phyloP scores from a whole-genome alignment of 345 rosid genomes.

The Cardamine chenopodiifolia region DNA sequence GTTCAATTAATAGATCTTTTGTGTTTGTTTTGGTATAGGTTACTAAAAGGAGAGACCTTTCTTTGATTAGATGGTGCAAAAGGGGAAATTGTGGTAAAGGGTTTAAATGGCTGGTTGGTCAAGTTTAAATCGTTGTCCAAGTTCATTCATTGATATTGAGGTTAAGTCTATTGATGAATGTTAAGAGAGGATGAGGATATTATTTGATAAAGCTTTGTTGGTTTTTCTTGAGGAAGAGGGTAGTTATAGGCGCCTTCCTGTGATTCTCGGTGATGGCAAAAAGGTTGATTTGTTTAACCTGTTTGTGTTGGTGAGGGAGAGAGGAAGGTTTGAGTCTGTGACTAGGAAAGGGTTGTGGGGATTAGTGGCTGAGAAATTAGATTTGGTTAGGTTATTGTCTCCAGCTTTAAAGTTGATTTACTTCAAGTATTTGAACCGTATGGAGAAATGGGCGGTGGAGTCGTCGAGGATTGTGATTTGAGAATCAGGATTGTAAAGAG shows the following conservation, averaged over 20 bases:
- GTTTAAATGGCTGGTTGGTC: slow-evolving; percentile 69
- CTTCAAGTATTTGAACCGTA: slow-evolving; percentile 53
- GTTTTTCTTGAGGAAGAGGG: slow-evolving; percentile 55
- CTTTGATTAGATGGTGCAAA: slow-evolving; percentile 17
- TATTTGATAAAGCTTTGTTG: slow-evolving; percentile 62
- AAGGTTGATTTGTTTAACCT: slow-evolving; percentile 65
- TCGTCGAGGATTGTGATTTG: slow-evolving; percentile 28
- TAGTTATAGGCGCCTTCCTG: slow-evolving; percentile 55
- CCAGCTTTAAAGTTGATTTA: slow-evolving; percentile 58
- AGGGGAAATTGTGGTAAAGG: slow-evolving; percentile 9
- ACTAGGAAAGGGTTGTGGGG: slow-evolving; percentile 56
- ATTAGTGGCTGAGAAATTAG: slow-evolving; percentile 55
- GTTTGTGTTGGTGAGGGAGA: slow-evolving; percentile 58
- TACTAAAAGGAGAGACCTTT: slow-evolving; percentile 13
- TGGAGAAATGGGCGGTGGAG: slow-evolving; percentile 57
- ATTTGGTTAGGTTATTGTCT: slow-evolving; percentile 45
- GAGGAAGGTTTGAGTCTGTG: slow-evolving; percentile 64
- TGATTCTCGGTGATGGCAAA: slow-evolving; percentile 53
- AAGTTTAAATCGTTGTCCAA: slow-evolving; percentile 43
- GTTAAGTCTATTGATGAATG: slow-evolving; percentile 37
- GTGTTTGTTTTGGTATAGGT: slow-evolving; percentile 6
- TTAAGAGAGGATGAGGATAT: slow-evolving; percentile 44
- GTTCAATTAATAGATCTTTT: slow-evolving; percentile 7
- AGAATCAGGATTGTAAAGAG: slow-evolving; percentile 29
- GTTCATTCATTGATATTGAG: slow-evolving; percentile 35